phyloP scores from a whole-genome alignment of 257 asterid genomes.

The Solanum sejunctum region DNA sequence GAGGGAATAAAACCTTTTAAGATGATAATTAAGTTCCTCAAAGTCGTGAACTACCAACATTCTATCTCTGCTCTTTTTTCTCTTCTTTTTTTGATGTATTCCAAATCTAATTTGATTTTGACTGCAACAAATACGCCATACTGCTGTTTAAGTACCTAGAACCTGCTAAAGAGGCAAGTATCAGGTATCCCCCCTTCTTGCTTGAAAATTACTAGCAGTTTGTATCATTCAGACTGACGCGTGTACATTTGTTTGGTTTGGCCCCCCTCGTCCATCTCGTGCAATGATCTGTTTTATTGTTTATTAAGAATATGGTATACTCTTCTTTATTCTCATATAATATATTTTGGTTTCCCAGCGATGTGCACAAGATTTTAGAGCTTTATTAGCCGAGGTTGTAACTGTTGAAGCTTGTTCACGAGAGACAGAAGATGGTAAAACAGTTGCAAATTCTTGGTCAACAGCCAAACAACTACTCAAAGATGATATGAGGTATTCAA shows the following conservation, averaged over 20 bases:
- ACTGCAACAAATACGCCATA: neutral
- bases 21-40: neutral
- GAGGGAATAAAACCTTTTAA: neutral
- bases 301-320: neutral
- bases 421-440: slow-evolving; percentile 70
- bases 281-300: neutral
- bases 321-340: neutral
- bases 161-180: neutral
- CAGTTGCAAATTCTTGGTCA: slow-evolving; percentile 74
- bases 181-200: neutral
- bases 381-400: slow-evolving; percentile 49
- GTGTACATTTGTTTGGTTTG: neutral
- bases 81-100: neutral
- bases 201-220: neutral
- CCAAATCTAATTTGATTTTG: neutral
- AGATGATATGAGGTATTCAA: slow-evolving; percentile 62
- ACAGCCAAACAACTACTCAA: slow-evolving; percentile 69
- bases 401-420: slow-evolving; percentile 52
- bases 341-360: slow-evolving; percentile 30
- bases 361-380: slow-evolving; percentile 46
- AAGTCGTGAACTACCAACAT: neutral
- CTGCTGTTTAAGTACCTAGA: neutral
- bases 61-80: neutral
- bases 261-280: neutral
- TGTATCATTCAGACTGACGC: neutral